phyloP scores from a whole-genome alignment of 2,329 filamentous ascomycete species.

The Fusarium sp. region DNA sequence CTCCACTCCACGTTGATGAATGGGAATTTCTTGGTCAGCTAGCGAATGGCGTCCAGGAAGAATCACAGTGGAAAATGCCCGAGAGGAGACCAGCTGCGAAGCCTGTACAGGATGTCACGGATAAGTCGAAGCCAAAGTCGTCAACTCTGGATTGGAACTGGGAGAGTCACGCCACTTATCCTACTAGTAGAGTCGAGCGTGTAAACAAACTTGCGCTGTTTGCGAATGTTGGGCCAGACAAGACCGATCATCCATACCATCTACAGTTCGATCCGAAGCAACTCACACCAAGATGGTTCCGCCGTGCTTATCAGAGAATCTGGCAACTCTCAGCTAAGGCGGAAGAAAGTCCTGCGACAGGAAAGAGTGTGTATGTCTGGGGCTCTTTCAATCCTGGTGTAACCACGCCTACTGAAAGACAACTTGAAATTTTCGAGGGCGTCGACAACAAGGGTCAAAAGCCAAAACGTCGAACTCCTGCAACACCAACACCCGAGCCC shows the following conservation, averaged over 20 bases:
- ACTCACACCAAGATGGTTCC: conserved; percentile 57
- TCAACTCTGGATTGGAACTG: conserved; percentile 54
- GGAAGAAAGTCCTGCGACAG: conserved; percentile 49
- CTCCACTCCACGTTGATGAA: conserved; percentile 65
- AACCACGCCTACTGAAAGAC: conserved; percentile 48
- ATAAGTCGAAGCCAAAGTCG: background rate
- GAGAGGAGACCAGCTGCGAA: conserved; percentile 44
- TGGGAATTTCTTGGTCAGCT: conserved; percentile 67
- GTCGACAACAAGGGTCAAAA: conserved; percentile 48
- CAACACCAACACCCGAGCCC: conserved; percentile 38
- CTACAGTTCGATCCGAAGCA: conserved; percentile 49
- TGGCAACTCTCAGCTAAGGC: conserved; percentile 61
- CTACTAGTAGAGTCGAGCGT: conserved; percentile 56
- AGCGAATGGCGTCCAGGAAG: conserved; percentile 55
- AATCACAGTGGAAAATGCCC: conserved; percentile 55
- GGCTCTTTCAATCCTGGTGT: conserved; percentile 50
- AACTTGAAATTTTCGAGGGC: conserved; percentile 63
- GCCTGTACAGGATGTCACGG: background rate
- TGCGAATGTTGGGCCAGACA: conserved; percentile 38
- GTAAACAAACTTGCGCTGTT: conserved; percentile 48
- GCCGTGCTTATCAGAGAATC: conserved; percentile 60
- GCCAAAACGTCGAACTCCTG: conserved; percentile 28
- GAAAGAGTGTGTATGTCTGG: conserved; percentile 59
- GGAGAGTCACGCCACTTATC: conserved; percentile 55
- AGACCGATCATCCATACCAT: conserved; percentile 54